Evolutionary conservation across 805 yeast genomes (phyloP).

Genomic region (Cyberlindnera subsufficiens): DNA sequence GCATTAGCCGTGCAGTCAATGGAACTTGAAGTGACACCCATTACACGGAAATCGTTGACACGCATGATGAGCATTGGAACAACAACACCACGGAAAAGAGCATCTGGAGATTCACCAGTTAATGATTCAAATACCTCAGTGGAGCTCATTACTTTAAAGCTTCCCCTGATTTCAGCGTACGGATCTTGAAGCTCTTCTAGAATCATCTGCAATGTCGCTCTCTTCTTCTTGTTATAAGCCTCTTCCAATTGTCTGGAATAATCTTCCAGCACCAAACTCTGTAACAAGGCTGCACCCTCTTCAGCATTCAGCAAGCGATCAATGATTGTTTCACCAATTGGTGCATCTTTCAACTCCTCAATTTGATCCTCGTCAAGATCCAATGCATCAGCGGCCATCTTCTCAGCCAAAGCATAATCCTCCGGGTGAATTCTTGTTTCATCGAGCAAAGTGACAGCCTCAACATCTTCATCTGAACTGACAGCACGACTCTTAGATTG

Average conservation of each 20-base stretch:
- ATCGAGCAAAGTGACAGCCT: slow-evolving; percentile 71
- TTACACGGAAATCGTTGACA: slow-evolving; percentile 42
- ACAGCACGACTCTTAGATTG: slow-evolving; percentile 35
- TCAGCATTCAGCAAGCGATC: slow-evolving; percentile 56
- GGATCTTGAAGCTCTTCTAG: slow-evolving; percentile 83
- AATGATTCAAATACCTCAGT: slow-evolving; percentile 80
- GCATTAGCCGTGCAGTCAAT: slow-evolving; percentile 51
- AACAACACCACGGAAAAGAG: slow-evolving; percentile 62
- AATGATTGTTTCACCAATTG: slow-evolving; percentile 65
- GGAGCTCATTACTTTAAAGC: slow-evolving; percentile 57
- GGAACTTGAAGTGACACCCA: slow-evolving; percentile 49
- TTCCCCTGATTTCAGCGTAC: slow-evolving; percentile 78
- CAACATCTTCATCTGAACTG: slow-evolving; percentile 37
- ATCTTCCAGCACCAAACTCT: slow-evolving; percentile 83
- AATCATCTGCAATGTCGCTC: slow-evolving; percentile 77
- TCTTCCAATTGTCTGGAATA: slow-evolving; percentile 85
- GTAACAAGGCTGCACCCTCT: slow-evolving; percentile 65
- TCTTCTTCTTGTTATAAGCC: slow-evolving; percentile 64
- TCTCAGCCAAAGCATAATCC: slow-evolving; percentile 91
- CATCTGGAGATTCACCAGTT: slow-evolving; percentile 76
- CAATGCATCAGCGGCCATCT: slow-evolving; percentile 97
- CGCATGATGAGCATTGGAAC: slow-evolving; percentile 71
- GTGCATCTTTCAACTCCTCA: slow-evolving; percentile 65
- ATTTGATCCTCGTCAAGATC: slow-evolving; percentile 94
- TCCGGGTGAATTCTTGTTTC: slow-evolving; percentile 97